phyloP scores from a whole-genome alignment of 345 rosid species.

The Dipteronia dyeriana region DNA sequence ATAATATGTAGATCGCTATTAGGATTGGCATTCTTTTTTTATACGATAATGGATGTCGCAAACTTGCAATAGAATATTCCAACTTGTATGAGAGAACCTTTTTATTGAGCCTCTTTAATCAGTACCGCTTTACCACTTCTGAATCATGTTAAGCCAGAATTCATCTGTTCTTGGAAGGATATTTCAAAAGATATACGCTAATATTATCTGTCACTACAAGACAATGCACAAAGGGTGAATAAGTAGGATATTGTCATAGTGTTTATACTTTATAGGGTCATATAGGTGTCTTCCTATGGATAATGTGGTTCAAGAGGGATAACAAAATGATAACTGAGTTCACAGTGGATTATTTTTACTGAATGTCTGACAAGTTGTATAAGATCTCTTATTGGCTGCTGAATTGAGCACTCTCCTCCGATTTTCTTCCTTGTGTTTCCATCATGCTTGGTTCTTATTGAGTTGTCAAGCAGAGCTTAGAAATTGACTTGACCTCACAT shows the following conservation, averaged over 20 bases:
- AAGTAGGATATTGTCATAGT: not conserved
- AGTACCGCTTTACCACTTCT: not conserved
- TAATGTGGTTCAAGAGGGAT: not conserved
- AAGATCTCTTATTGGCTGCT: not conserved
- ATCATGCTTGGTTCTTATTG: not conserved
- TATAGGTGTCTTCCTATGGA: not conserved
- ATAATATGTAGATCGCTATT: conserved; percentile 12
- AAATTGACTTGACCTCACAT: not conserved
- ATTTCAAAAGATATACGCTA: not conserved
- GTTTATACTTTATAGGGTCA: not conserved
- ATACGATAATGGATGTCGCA: not conserved
- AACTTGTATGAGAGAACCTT: not conserved
- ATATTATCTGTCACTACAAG: not conserved
- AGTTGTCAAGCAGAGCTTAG: not conserved
- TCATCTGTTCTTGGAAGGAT: not conserved
- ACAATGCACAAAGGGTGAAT: not conserved
- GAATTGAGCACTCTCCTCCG: not conserved
- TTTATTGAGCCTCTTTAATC: not conserved
- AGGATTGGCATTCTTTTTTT: not conserved
- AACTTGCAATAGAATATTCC: not conserved
- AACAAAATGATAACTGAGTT: not conserved
- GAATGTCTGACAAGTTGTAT: not conserved
- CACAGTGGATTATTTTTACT: not conserved
- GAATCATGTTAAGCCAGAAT: conserved; percentile 3
- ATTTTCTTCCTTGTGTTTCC: not conserved